Percentiles rank a stretch among this genome's conserved stretches.
Conservation (phyloP, 2,329 filamentous ascomycete species). For the Xylariales sp. region DNA sequence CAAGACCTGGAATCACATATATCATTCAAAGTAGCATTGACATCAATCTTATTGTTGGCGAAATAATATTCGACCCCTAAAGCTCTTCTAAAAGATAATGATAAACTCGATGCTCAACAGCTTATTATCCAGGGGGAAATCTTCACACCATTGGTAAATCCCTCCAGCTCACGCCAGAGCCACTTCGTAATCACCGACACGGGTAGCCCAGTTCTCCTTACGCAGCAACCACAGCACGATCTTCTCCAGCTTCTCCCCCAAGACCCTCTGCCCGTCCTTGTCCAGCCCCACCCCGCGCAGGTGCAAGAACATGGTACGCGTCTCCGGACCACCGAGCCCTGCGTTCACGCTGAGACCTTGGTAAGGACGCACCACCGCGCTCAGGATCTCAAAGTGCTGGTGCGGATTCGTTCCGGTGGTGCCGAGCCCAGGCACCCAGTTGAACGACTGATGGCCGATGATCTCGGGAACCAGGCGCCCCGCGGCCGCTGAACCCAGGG, state of each 20-base stretch:
- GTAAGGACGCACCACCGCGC: conserved; percentile 1
- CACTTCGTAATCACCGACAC: neutral
- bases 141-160: too few species aligned
- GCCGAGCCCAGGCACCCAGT: conserved; percentile 13
- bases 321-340: conserved; percentile 1
- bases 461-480: conserved; percentile 8
- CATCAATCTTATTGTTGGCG: too few species aligned
- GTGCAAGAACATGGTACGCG: neutral
- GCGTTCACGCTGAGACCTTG: neutral
- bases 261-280: neutral
- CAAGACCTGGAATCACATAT: too few species aligned
- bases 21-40: too few species aligned
- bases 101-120: too few species aligned
- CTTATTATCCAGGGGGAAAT: too few species aligned
- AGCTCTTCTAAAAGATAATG: too few species aligned
- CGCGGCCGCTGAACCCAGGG: neutral
- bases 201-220: conserved; percentile 2
- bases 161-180: too few species aligned
- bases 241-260: neutral
- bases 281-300: neutral
- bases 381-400: conserved; percentile 7
- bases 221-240: conserved; percentile 1
- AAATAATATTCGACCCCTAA: too few species aligned
- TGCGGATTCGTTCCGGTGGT: conserved; percentile 8
- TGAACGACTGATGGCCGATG: conserved; percentile 10